Evolutionary conservation across 176 grass and related monocot genomes (phyloP).

Genomic region (Triticum dicoccoides): DNA sequence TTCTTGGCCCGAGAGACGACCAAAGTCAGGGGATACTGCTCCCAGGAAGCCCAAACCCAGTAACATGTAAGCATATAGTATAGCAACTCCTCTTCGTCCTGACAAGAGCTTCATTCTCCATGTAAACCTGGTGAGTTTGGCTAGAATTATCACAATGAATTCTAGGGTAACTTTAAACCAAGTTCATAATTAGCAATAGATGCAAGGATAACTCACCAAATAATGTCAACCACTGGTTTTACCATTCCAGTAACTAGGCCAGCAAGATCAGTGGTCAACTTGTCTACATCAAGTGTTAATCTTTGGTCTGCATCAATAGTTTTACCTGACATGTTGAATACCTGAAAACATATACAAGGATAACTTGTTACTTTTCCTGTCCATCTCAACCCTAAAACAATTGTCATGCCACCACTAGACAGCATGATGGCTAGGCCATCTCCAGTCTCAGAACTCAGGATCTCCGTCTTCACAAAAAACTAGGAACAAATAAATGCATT

Average conservation of each 20-base stretch:
- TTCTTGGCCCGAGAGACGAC: constrained; percentile 79
- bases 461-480: too few species aligned
- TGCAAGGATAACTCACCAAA: constrained; percentile 68
- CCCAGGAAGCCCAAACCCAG: constrained; percentile 92
- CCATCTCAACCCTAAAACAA: not conserved
- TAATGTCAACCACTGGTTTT: constrained; percentile 90
- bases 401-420: constrained; percentile 7
- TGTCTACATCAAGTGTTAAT: constrained; percentile 88
- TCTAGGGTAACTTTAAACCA: constrained; percentile 6
- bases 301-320: constrained; percentile 94
- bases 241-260: constrained; percentile 97
- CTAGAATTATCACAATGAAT: constrained; percentile 19
- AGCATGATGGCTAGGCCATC: not conserved
- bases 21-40: constrained; percentile 86
- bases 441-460: too few species aligned
- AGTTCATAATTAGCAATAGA: not conserved
- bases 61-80: constrained; percentile 95
- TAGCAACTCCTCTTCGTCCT: constrained; percentile 87
- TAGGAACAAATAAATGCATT: too few species aligned
- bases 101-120: constrained; percentile 99
- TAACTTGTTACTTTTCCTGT: not conserved
- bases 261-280: constrained; percentile 91
- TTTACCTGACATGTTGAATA: constrained; percentile 83
- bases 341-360: constrained; percentile 50
- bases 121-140: constrained; percentile 70